Percentiles rank a stretch among this genome's conserved stretches.
Evolutionary conservation across 306 rosid species (phyloP).

Genomic region (Cicer yamashitae): DNA sequence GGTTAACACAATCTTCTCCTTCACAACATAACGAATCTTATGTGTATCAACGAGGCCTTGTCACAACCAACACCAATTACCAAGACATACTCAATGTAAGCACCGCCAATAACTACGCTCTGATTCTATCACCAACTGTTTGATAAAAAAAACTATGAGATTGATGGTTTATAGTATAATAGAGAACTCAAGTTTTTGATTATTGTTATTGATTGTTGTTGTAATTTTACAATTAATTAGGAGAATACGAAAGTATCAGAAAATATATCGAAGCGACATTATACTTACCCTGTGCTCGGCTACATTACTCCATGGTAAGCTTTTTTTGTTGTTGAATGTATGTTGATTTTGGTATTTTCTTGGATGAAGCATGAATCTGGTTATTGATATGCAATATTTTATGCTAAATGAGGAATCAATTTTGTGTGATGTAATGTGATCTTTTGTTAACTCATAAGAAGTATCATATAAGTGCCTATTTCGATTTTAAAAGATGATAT

Average conservation of each 20-base stretch:
- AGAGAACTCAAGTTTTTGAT: slow-evolving; percentile 14
- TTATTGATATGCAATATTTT: slow-evolving; percentile 11
- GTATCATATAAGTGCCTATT: no score
- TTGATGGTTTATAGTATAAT: slow-evolving; percentile 8
- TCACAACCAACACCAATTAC: slow-evolving; percentile 47
- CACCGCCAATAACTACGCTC: not conserved
- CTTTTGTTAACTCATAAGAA: not conserved
- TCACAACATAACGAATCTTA: slow-evolving; percentile 7
- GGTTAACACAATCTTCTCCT: slow-evolving; percentile 48
- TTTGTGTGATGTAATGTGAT: not conserved
- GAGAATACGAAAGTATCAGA: slow-evolving; percentile 65
- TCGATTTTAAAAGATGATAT: no score
- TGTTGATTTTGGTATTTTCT: not conserved
- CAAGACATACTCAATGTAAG: slow-evolving; percentile 76
- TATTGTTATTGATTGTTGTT: slow-evolving; percentile 12
- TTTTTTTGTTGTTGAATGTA: not conserved
- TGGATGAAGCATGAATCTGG: slow-evolving; percentile 5
- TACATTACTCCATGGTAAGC: slow-evolving; percentile 95
- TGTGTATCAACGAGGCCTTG: slow-evolving; percentile 22
- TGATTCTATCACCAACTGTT: not conserved
- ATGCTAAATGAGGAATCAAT: not conserved
- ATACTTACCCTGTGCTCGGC: slow-evolving; percentile 76
- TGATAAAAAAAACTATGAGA: not conserved
- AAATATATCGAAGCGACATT: slow-evolving; percentile 63
- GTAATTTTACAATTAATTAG: slow-evolving; percentile 49